phyloP scores from a whole-genome alignment of 2,329 filamentous ascomycete genomes.

The Colletotrichum salicis region DNA sequence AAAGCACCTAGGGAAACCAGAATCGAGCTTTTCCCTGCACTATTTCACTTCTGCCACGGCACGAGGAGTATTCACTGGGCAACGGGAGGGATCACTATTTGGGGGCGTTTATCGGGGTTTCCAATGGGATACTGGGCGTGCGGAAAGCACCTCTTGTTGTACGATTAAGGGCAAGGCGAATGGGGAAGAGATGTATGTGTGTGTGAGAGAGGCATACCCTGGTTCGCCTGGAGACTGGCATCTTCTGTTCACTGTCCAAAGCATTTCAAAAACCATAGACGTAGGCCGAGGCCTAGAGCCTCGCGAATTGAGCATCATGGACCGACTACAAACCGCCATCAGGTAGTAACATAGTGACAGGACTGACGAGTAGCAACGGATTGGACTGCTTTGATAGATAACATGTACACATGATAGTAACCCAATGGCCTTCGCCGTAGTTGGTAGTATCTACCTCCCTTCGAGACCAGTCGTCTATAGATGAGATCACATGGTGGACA shows the following conservation, averaged over 20 bases:
- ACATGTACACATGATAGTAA: too few species aligned
- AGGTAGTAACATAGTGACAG: not conserved
- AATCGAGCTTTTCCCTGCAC: conserved; percentile 18
- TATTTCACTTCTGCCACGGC: conserved; percentile 30
- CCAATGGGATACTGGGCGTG: conserved; percentile 25
- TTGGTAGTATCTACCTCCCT: too few species aligned
- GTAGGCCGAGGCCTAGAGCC: conserved; percentile 17
- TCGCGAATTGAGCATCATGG: conserved; percentile 28
- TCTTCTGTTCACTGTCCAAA: conserved; percentile 17
- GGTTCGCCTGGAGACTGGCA: conserved; percentile 9
- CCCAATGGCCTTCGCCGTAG: not conserved
- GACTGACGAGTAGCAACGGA: not conserved
- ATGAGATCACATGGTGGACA: not conserved
- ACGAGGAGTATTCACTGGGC: conserved; percentile 27
- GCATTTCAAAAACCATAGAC: conserved; percentile 31
- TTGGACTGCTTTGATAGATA: not conserved
- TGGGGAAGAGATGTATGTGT: not conserved
- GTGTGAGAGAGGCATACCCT: conserved; percentile 15
- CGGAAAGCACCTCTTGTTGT: conserved; percentile 29
- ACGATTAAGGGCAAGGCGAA: conserved; percentile 24
- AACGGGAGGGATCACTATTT: conserved; percentile 20
- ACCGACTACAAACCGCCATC: not conserved
- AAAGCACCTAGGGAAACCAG: conserved; percentile 20
- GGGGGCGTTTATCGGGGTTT: conserved; percentile 31
- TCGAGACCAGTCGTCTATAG: not conserved